Evolutionary conservation across 768 basidiomycete species (phyloP), one percentile per base, ranked within the genome.

Genomic region (Tylopilus felleus): DNA sequence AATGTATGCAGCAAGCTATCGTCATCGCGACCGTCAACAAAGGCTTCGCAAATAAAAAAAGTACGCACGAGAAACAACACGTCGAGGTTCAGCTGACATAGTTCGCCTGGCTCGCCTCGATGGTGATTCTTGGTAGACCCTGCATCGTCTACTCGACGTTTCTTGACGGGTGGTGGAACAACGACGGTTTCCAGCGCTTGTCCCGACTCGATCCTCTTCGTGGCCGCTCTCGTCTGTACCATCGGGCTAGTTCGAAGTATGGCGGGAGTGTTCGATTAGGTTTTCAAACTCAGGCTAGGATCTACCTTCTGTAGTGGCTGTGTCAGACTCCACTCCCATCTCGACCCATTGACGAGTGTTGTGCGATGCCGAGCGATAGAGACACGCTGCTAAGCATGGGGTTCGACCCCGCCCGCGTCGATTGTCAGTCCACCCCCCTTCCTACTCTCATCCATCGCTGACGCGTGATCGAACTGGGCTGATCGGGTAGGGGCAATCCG

Each of bases 341-440:
- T n/a, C n/a, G n/a, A n/a, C n/a, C n/a, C n/a, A n/a, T n/a, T n/a
- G n/a, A n/a, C n/a, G n/a, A n/a, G n/a, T n/a, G n/a, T n/a, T n/a
- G 9, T 36, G 9, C 55, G 50, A 79, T 78, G 77, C 60, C 77
- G 27, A 61, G 77, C 60, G 90, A 92, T 71, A 83, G 80, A 73
- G 88, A 91, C 16, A 82, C 83, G 14, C 76, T 98, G 31, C 63
- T 93, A 12, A 75, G 80, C 21, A 94, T 96, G 90, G 94, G 94
- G 13, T 97, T 97, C 61, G 89, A 94, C 56, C 66, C 80, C 22
- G 81, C 83, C 16, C 82, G 94, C 55, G 84, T 96, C 42, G 91
- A 93, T 63, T 96, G 93, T 95, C 62, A 65, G 88, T 72, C 29
- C 57, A 40, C 40, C 52, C 58, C 41, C 3, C 4, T 27, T 19